These are phyloP conservation scores for Calocera viscosa DNA, from an alignment of 768 basidiomycete genomes.

Conservation along the genomic window DNA sequence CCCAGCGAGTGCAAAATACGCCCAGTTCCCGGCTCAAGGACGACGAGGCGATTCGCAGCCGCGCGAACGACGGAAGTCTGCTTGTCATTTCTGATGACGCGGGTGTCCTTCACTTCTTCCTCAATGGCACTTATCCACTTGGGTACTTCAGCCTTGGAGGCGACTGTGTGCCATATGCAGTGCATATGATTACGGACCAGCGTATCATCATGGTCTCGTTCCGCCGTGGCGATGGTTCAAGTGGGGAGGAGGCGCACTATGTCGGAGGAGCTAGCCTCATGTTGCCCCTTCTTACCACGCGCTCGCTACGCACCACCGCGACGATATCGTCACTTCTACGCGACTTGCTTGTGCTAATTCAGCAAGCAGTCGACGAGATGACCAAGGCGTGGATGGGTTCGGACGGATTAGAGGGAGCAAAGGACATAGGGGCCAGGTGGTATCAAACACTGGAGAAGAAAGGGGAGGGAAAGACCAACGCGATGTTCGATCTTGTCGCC, in stretches of 20 bases:
- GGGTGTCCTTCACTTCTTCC: slow-evolving; percentile 50
- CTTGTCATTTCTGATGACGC: slow-evolving; percentile 46
- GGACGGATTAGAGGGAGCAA: slow-evolving; percentile 46
- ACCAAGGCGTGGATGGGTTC: slow-evolving; percentile 59
- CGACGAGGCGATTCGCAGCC: slow-evolving; percentile 27
- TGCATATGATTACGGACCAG: neutral
- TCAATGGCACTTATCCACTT: slow-evolving; percentile 66
- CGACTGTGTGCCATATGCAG: slow-evolving; percentile 7
- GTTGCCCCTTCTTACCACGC: slow-evolving; percentile 44
- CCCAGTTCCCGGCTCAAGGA: slow-evolving; percentile 4
- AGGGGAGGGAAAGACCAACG: slow-evolving; percentile 49
- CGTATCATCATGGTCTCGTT: neutral
- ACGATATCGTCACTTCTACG: slow-evolving; percentile 54
- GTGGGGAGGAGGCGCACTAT: neutral
- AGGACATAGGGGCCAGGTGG: slow-evolving; percentile 64
- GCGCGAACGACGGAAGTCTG: slow-evolving; percentile 47
- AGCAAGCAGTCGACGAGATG: slow-evolving; percentile 63
- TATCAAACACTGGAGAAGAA: slow-evolving; percentile 49
- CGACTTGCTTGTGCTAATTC: slow-evolving; percentile 58
- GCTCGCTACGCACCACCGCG: slow-evolving; percentile 55
- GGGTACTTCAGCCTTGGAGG: slow-evolving; percentile 39
- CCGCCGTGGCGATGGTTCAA: neutral
- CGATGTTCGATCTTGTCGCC: slow-evolving; percentile 57
- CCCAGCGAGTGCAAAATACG: neutral
- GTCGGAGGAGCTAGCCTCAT: neutral